Percentiles rank a stretch among this genome's conserved stretches.
Conservation (phyloP, 1,284 basidiomycete genomes). For the Trichosporon sp. region DNA sequence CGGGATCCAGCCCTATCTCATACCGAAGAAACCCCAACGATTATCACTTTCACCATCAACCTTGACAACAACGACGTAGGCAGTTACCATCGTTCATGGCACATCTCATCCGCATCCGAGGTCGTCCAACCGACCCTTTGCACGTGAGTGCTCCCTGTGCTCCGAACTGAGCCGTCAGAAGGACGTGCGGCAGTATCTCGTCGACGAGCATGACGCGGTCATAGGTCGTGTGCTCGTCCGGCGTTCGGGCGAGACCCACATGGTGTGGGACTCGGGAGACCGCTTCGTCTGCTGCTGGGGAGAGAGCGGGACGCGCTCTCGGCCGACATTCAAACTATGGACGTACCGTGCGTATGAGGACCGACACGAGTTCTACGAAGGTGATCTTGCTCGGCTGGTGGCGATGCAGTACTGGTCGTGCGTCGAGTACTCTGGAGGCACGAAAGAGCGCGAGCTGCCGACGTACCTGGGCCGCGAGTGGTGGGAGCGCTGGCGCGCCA, state of each 20-base stretch:
- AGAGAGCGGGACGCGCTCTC: neutral
- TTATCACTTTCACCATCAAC: too few species aligned
- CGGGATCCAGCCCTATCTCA: neutral
- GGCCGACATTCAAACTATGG: neutral
- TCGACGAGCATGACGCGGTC: neutral
- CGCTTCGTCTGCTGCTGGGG: neutral
- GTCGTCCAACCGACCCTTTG: neutral
- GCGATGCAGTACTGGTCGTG: neutral
- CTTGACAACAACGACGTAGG: neutral
- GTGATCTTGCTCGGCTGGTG: neutral
- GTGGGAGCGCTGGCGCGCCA: neutral
- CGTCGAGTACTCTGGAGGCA: neutral
- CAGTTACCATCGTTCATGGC: neutral
- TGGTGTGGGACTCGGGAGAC: neutral
- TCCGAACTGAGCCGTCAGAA: neutral
- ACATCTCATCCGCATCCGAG: neutral
- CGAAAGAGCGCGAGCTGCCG: neutral
- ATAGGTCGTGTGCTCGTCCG: neutral
- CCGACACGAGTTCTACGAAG: constrained; percentile 1
- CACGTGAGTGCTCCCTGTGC: neutral
- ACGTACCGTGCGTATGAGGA: neutral
- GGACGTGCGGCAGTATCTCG: neutral
- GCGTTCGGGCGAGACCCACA: neutral
- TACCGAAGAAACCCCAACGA: neutral
- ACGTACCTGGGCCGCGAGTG: neutral